Percentiles rank a stretch among this genome's conserved stretches.
Evolutionary conservation across 116 monocot species (phyloP).

Genomic region (Thalassia testudinum): DNA sequence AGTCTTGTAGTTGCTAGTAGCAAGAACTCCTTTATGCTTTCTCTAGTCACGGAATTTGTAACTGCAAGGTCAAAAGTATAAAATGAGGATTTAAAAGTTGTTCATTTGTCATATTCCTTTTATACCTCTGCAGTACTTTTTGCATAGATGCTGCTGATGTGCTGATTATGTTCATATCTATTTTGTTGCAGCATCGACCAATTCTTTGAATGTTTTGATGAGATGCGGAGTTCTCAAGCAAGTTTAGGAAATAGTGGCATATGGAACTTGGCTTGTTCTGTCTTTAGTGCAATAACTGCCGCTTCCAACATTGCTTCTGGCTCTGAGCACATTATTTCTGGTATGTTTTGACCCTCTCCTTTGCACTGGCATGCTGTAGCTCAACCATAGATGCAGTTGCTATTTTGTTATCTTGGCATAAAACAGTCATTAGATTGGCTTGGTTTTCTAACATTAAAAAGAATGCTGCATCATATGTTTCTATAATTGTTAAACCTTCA

Average conservation of each 20-base stretch:
- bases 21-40: too few species aligned
- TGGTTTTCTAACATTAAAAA: too few species aligned
- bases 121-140: not conserved
- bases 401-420: too few species aligned
- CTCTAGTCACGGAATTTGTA: too few species aligned
- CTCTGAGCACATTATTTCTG: slow-evolving; percentile 39
- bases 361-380: too few species aligned
- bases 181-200: slow-evolving; percentile 77
- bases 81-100: too few species aligned
- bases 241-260: slow-evolving; percentile 48
- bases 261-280: slow-evolving; percentile 98
- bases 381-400: too few species aligned
- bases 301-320: slow-evolving; percentile 92
- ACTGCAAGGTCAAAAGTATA: too few species aligned
- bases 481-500: not conserved
- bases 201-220: slow-evolving; percentile 97
- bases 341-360: slow-evolving; percentile 11
- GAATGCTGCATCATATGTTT: not conserved
- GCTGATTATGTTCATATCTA: not conserved
- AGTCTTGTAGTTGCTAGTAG: too few species aligned
- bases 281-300: slow-evolving; percentile 91
- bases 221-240: slow-evolving; percentile 53
- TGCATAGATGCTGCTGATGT: slow-evolving; percentile 3
- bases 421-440: too few species aligned
- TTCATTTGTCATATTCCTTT: too few species aligned